Evolutionary conservation across 2,329 filamentous ascomycete species (phyloP), one percentile per base, ranked within the genome.

Genomic region (Diplodia corticola): DNA sequence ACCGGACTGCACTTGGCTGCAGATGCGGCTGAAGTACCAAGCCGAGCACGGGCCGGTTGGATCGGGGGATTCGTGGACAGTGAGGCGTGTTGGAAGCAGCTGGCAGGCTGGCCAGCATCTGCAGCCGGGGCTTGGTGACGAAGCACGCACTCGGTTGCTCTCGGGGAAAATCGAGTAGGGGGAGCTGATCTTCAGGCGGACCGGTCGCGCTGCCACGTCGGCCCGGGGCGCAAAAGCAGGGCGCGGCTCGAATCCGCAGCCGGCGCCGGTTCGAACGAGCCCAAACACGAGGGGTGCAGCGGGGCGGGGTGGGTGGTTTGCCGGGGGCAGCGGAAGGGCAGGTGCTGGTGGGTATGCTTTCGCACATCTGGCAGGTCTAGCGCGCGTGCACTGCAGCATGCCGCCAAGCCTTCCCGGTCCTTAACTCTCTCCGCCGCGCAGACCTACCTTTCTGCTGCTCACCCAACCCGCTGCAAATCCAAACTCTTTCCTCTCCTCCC

Each of bases 401-500:
- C 40, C 49, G 63, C 63, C 63, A 64, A 64, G 51, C 26, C 63
- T 46, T 44, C 40, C 40, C 40, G 40, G 63, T 48, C 63, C 46
- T 64, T 51, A 51, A 33, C 57, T 61, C 40, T 44, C 57, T 51
- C 44, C 59, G 49, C 37, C 60, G 48, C 60, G 60, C 60, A 51
- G 60, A 33, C 48, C 60, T 33, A 63, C 30, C 60, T 63, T 53
- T 37, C 46, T 63, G 51, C 60, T 53, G 37, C 60, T 53, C 48
- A 65, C 63, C 61, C 20, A 55, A 40, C 37, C 50, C 51, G 63
- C 60, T 50, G 33, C 48, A 54, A 64, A 64, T 64, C 61, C 48
- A 64, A 50, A 65, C 51, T 53, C 49, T 65, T 70, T 71, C 72
- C 68, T 69, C 70, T 71, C 61, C 69, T 73, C 70, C 74, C 71